Evolutionary conservation across 2,329 filamentous ascomycete species (phyloP).

Genomic region (Claviceps digitariae): DNA sequence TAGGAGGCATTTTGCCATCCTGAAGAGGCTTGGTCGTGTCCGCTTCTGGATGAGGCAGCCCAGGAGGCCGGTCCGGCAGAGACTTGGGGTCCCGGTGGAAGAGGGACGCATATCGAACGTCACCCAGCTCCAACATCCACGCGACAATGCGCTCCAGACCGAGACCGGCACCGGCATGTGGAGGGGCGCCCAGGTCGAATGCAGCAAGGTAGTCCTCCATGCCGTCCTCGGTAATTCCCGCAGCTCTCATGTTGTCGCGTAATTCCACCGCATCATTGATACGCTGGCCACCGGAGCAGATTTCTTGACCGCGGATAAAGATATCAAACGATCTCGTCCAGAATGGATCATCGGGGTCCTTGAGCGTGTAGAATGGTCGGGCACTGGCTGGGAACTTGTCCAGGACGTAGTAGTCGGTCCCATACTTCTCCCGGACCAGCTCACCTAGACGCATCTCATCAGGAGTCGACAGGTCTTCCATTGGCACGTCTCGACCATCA

Average conservation of each 20-base stretch:
- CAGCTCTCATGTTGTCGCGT: conserved; percentile 61
- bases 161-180: conserved; percentile 81
- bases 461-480: conserved; percentile 68
- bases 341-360: conserved; percentile 55
- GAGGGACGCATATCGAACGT: conserved; percentile 76
- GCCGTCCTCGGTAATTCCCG: conserved; percentile 62
- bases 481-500: conserved; percentile 61
- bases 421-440: conserved; percentile 73
- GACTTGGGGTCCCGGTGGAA: conserved; percentile 85
- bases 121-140: conserved; percentile 72
- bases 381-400: conserved; percentile 83
- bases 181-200: conserved; percentile 79
- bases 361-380: conserved; percentile 85
- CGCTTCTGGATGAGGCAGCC: conserved; percentile 74
- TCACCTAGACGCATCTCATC: conserved; percentile 79
- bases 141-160: conserved; percentile 82
- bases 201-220: conserved; percentile 87
- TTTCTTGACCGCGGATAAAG: conserved; percentile 85
- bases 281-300: conserved; percentile 83
- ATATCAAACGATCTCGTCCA: conserved; percentile 92
- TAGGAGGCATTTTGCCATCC: conserved; percentile 49
- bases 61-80: conserved; percentile 51
- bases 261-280: conserved; percentile 69
- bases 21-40: conserved; percentile 47
- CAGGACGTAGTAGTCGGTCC: conserved; percentile 84